phyloP scores from a whole-genome alignment of 805 yeast species.

The Metschnikowia kunwiensis region DNA sequence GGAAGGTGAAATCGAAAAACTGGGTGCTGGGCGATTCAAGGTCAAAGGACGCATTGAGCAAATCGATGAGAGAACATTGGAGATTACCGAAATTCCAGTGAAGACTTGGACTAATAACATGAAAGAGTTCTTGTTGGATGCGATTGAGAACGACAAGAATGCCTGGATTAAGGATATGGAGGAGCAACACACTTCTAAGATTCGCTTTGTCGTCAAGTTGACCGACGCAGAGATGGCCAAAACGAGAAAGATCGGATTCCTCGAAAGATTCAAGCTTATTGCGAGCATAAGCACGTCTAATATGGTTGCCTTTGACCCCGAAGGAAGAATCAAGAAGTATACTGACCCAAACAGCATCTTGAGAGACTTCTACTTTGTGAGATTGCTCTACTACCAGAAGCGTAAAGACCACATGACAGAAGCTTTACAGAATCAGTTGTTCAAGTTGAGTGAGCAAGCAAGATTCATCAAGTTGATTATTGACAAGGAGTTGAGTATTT shows the following conservation, averaged over 20 bases:
- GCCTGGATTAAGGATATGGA: conserved; percentile 94
- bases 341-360: conserved; percentile 73
- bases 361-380: conserved; percentile 77
- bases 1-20: conserved; percentile 75
- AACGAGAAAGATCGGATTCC: conserved; percentile 68
- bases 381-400: conserved; percentile 86
- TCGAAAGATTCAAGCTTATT: conserved; percentile 78
- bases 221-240: conserved; percentile 80
- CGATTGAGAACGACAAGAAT: conserved; percentile 74
- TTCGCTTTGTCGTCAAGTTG: conserved; percentile 75
- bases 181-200: conserved; percentile 84
- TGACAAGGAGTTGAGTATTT: conserved; percentile 63
- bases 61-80: conserved; percentile 73
- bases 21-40: conserved; percentile 64
- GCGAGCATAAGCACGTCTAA: conserved; percentile 69
- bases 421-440: conserved; percentile 69
- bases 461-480: conserved; percentile 88
- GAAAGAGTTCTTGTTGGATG: conserved; percentile 78
- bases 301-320: conserved; percentile 94
- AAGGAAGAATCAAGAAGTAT: conserved; percentile 82
- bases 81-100: conserved; percentile 89
- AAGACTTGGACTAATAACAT: conserved; percentile 89
- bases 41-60: conserved; percentile 80
- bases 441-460: conserved; percentile 77
- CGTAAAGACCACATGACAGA: conserved; percentile 79